Evolutionary conservation across 257 asterid genomes (phyloP), one percentile per base, ranked within the genome.

Genomic region (Asclepias syriaca): DNA sequence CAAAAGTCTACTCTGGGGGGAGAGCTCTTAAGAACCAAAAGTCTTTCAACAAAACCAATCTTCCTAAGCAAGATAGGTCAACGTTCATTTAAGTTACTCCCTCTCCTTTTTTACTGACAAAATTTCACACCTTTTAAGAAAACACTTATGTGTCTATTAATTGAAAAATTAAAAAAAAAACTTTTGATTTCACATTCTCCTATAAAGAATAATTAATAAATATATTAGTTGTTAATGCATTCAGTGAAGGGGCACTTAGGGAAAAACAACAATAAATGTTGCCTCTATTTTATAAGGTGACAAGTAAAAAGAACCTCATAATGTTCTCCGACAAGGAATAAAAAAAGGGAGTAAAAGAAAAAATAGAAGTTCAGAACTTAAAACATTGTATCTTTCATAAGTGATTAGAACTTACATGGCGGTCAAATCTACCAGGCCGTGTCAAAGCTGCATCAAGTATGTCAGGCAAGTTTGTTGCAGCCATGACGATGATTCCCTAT

Each of bases 361-460:
- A 64, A 5, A 18, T 6, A 8, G 49, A 14, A 63, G 7, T 63
- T 63, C 68, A 61, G 19, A 32, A 61, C 22, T 32, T 32, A 13
- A 13, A 29, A 21, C 7, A 61, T 4, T 48, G 11, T 21, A 22
- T 14, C 40, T 24, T 49, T 12, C 37, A 65, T 32, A 73, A 21
- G 66, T 46, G 29, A 76, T 71, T 12, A 74, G 76, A 73, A 85
- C 99, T 90, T 87, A 94, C 99, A 91, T 94, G 99, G 76, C 96
- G 87, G 77, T 94, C 99, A 75, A 94, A 94, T 92, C 99, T 88
- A 83, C 97, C 99, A 54, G 99, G 99, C 71, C 99, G 88, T 67
- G 98, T 94, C 86, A 94, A 85, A 84, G 99, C 98, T 66, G 96
- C 96, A 86, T 91, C 99, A 72, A 94, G 98, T 79, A 94, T 90